phyloP scores from a whole-genome alignment of 2,329 filamentous ascomycete species.

The Pseudogymnoascus sp. region DNA sequence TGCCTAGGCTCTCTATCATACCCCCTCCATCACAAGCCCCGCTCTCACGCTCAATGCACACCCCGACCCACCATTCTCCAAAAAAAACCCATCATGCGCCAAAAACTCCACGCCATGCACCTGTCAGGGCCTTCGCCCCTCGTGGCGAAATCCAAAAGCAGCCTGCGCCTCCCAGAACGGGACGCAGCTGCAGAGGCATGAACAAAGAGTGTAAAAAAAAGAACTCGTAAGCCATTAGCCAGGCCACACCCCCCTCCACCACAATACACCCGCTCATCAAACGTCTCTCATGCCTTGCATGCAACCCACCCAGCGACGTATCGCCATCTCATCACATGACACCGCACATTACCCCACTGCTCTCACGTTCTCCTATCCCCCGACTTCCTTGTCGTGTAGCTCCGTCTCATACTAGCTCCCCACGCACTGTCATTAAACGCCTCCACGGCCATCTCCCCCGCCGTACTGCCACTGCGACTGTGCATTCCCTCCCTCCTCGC shows the following conservation, averaged over 20 bases:
- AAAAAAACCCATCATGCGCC: background rate
- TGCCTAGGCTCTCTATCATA: background rate
- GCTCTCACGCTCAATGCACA: background rate
- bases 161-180: background rate
- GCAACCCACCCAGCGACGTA: background rate
- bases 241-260: background rate
- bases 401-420: slow-evolving; percentile 85
- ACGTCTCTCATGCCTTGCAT: slow-evolving; percentile 1
- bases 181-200: background rate
- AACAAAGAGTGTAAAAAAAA: background rate
- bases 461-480: slow-evolving; percentile 56
- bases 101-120: slow-evolving; percentile 7
- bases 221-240: background rate
- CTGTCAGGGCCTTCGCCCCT: background rate
- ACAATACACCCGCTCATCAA: background rate
- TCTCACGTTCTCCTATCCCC: slow-evolving; percentile 9
- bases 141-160: background rate
- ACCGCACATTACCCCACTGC: background rate
- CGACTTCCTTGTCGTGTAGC: slow-evolving; percentile 60
- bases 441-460: slow-evolving; percentile 70
- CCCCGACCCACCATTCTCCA: background rate
- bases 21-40: background rate
- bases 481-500: slow-evolving; percentile 26
- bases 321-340: background rate
- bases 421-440: slow-evolving; percentile 84